A percentile compares a stretch with the other conserved stretches of the same genome.
Conservation (phyloP, 345 rosid genomes). For the Triadica sebifera region DNA sequence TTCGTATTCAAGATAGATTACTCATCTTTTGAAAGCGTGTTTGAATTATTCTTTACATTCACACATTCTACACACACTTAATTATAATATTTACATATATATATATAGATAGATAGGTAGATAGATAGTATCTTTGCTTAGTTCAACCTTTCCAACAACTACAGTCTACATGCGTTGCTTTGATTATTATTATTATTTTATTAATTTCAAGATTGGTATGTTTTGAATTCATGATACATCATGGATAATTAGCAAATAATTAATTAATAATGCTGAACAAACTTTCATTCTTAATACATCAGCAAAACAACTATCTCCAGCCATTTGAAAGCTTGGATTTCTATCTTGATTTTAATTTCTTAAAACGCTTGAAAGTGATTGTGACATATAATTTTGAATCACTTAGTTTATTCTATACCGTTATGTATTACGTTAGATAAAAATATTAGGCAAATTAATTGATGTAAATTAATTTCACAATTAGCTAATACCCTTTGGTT, state of each 20-base stretch:
- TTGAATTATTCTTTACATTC: constrained; percentile 10
- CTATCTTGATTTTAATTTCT: not conserved
- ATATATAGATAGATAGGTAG: no score
- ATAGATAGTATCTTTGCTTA: no score
- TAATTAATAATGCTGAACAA: not conserved
- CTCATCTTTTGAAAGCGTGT: not conserved
- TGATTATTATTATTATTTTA: not conserved
- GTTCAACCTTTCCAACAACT: not conserved
- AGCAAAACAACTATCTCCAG: not conserved
- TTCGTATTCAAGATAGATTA: not conserved
- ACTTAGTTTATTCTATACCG: not conserved
- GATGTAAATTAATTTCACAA: no score
- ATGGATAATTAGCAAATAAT: not conserved
- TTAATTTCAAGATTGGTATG: not conserved
- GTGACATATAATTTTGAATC: not conserved
- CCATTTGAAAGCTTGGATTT: not conserved
- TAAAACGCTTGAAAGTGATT: not conserved
- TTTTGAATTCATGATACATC: not conserved
- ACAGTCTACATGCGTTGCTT: not conserved
- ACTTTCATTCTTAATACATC: not conserved
- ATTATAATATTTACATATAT: no score
- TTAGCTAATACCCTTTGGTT: no score
- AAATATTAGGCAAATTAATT: no score
- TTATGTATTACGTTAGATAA: no score
- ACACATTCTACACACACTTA: no score